Conservation (phyloP, 176 grass and related monocot species). For the Canna indica region DNA sequence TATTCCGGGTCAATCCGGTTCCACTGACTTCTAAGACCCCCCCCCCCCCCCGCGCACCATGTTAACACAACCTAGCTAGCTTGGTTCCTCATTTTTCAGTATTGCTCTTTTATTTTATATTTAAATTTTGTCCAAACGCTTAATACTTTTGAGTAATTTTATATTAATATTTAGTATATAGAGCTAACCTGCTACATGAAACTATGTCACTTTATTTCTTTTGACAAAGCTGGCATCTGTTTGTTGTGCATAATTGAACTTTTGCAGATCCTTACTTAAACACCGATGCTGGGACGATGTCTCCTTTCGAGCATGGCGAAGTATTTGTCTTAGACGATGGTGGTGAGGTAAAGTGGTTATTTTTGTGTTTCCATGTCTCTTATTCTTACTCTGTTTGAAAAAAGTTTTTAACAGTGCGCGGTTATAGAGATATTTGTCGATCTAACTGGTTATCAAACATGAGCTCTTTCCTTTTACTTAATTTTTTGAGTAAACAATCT, state of each 20-base stretch:
- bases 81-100: too few species aligned
- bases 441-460: constrained; percentile 1
- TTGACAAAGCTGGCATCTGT: not conserved
- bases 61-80: too few species aligned
- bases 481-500: not conserved
- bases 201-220: not conserved
- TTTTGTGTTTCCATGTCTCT: not conserved
- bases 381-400: constrained; percentile 13
- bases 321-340: constrained; percentile 94
- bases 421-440: not conserved
- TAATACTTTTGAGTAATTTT: not conserved
- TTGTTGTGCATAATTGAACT: not conserved
- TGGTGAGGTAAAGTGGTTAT: constrained; percentile 57
- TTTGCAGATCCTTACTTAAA: constrained; percentile 50
- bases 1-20: too few species aligned
- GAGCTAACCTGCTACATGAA: not conserved
- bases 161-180: not conserved
- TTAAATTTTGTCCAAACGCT: too few species aligned
- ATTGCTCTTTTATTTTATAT: too few species aligned
- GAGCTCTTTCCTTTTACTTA: not conserved
- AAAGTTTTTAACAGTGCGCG: not conserved
- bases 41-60: too few species aligned
- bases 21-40: too few species aligned
- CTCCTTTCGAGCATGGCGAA: constrained; percentile 89
- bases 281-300: constrained; percentile 98